A percentile compares a stretch with the other conserved stretches of the same genome.
phyloP scores from a whole-genome alignment of 1,284 basidiomycete genomes.

The Ceratobasidium theobromae region DNA sequence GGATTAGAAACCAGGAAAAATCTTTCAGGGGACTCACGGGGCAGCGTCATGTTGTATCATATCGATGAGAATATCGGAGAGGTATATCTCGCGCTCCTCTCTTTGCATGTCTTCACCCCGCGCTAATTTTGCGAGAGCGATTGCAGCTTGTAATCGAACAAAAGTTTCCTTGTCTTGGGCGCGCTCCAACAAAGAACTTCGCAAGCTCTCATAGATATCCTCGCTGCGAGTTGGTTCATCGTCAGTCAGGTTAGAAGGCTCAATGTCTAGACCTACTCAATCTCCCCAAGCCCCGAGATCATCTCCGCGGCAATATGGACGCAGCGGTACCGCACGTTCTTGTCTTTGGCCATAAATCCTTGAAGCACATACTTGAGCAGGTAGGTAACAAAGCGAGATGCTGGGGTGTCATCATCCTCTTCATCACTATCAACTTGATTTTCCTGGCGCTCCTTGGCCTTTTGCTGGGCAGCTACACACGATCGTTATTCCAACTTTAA shows the following conservation, averaged over 20 bases:
- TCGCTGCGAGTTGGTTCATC: constrained; percentile 56
- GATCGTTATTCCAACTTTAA: not conserved
- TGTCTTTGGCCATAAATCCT: constrained; percentile 89
- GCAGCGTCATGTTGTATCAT: constrained; percentile 75
- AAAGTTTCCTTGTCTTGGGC: constrained; percentile 82
- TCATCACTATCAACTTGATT: constrained; percentile 42
- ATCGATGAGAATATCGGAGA: constrained; percentile 70
- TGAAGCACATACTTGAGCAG: constrained; percentile 78
- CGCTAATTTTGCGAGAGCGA: constrained; percentile 83
- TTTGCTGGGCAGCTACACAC: constrained; percentile 38
- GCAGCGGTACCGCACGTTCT: constrained; percentile 79
- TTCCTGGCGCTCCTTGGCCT: constrained; percentile 44
- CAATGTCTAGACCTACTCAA: constrained; percentile 65
- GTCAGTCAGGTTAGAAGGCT: not conserved
- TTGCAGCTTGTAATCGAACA: constrained; percentile 82
- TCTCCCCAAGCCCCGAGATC: constrained; percentile 76
- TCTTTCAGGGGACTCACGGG: constrained; percentile 57
- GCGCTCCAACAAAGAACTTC: constrained; percentile 71
- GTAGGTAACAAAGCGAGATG: constrained; percentile 71
- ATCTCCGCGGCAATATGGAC: constrained; percentile 79
- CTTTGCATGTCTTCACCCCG: constrained; percentile 73
- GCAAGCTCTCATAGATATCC: constrained; percentile 72
- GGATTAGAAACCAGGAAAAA: constrained; percentile 8
- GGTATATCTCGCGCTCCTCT: constrained; percentile 63
- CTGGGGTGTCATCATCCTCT: constrained; percentile 69